Evolutionary conservation across 768 basidiomycete genomes (phyloP), one percentile per base, ranked within the genome.

Genomic region (Amanita fuliginea): DNA sequence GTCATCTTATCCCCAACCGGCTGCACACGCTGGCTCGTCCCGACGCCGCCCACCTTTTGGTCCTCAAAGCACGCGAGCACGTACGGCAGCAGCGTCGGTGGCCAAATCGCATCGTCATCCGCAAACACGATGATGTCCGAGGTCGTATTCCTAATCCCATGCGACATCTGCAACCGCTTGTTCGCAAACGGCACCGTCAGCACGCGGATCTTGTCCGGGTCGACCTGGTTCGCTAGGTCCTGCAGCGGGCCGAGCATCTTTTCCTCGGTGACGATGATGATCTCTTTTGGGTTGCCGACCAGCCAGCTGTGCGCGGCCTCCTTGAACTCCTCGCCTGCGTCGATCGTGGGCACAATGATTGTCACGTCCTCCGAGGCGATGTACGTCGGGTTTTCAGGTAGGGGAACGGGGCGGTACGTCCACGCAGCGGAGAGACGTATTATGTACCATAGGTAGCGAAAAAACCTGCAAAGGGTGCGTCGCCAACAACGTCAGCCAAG

Each of bases 81-180:
- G 64, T 83, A 87, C 0, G 88, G 87, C n/a, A 95, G 69, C 52
- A 96, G 77, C 3, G 87, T 92, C 0, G 89, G 81, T 1, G 91
- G 91, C 92, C 92, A 96, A 59, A 96, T 92, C 36, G 92, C 91
- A 63, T 96, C 91, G 59, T 96, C 92, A 60, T 94, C 92, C 6
- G 90, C 90, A 58, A 95, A 95, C 22, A 94, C 84, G 63, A 93
- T 90, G 66, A 95, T 92, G 61, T 92, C 91, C 4, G 92, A 93
- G 0, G 85, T 83, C 19, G 86, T 85, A 62, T 90, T 83, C 64
- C 83, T 83, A 64, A 95, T 94, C 7, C 91, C 93, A 57, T 94
- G 88, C 55, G 80, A 76, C 93, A 95, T 95, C 67, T 95, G 91
- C 30, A 93, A 71, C 18, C 92, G 83, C 64, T 94, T 94, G 70